A percentile compares a stretch with the other conserved stretches of the same genome.
phyloP scores from a whole-genome alignment of 345 rosid species.

The Aethionema arabicum region DNA sequence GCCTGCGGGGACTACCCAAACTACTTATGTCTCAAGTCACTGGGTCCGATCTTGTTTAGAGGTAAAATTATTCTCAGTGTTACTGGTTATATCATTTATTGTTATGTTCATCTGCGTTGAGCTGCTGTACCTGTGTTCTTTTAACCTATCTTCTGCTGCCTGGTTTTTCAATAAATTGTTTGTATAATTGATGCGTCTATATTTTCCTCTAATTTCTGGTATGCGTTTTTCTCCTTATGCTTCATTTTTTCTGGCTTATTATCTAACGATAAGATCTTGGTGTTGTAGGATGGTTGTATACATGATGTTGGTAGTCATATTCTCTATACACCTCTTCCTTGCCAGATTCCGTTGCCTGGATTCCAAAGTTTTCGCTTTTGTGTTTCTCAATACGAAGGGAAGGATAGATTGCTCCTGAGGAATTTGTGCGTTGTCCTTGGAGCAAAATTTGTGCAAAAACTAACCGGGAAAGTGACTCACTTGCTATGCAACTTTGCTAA shows the following conservation, averaged over 20 bases:
- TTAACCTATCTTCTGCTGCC: conserved; percentile 3
- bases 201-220: conserved; percentile 1
- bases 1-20: conserved; percentile 34
- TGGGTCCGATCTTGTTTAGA: conserved; percentile 92
- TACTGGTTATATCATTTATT: conserved; percentile 13
- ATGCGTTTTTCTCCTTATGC: conserved; percentile 17
- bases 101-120: conserved; percentile 15
- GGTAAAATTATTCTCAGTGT: conserved; percentile 45
- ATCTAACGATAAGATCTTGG: conserved; percentile 29
- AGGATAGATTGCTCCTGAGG: conserved; percentile 65
- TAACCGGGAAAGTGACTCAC: conserved; percentile 80
- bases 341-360: conserved; percentile 82
- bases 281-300: conserved; percentile 75
- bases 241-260: conserved; percentile 18
- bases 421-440: conserved; percentile 88
- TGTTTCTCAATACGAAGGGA: conserved; percentile 77
- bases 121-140: conserved; percentile 25
- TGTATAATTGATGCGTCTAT: conserved; percentile 6
- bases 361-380: conserved; percentile 74
- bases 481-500: conserved; percentile 67
- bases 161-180: neutral
- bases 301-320: conserved; percentile 75
- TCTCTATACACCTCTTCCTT: conserved; percentile 88
- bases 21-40: conserved; percentile 76
- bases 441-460: conserved; percentile 59